These are phyloP conservation scores for Trametes hirsuta DNA, from an alignment of 1,284 basidiomycete species.

Conservation along the genomic window DNA sequence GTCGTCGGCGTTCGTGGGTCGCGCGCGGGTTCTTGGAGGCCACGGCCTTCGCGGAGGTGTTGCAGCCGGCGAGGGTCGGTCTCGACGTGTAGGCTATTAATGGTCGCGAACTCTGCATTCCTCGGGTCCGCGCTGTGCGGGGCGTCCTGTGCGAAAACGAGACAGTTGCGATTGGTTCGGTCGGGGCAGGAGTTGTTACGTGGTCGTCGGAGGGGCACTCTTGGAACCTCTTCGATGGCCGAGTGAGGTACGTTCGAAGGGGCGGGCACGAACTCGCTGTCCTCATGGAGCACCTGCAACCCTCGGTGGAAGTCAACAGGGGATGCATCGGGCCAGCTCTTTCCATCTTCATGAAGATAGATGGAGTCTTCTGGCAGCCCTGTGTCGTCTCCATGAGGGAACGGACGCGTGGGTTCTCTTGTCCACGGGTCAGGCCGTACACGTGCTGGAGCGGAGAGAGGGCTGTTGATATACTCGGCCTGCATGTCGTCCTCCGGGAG, in stretches of 20 bases:
- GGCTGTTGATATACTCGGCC: slow-evolving; percentile 26
- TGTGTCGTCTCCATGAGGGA: slow-evolving; percentile 10
- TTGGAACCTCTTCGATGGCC: slow-evolving; percentile 17
- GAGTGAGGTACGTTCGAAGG: slow-evolving; percentile 14
- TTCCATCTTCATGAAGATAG: slow-evolving; percentile 10
- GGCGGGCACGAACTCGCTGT: slow-evolving; percentile 39
- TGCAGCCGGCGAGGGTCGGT: slow-evolving; percentile 2
- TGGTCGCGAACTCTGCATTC: not conserved
- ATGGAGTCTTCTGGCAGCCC: slow-evolving; percentile 1
- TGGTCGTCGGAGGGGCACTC: slow-evolving; percentile 21
- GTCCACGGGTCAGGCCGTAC: slow-evolving; percentile 14
- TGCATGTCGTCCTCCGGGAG: slow-evolving; percentile 17
- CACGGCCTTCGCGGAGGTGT: not conserved
- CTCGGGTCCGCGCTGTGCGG: slow-evolving; percentile 11
- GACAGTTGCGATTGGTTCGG: slow-evolving; percentile 29
- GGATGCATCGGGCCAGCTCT: slow-evolving; percentile 20
- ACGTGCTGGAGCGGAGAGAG: slow-evolving; percentile 23
- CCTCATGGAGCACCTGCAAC: slow-evolving; percentile 56
- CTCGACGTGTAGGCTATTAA: slow-evolving; percentile 11
- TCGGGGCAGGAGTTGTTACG: slow-evolving; percentile 28
- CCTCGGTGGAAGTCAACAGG: slow-evolving; percentile 30
- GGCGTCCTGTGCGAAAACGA: slow-evolving; percentile 23
- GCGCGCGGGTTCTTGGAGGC: not conserved
- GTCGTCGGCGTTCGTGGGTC: slow-evolving; percentile 15
- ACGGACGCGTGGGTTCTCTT: slow-evolving; percentile 9